Percentiles rank a stretch among this genome's conserved stretches.
Evolutionary conservation across 163 green algal genomes (phyloP).

Genomic region (Volvox carteri): DNA sequence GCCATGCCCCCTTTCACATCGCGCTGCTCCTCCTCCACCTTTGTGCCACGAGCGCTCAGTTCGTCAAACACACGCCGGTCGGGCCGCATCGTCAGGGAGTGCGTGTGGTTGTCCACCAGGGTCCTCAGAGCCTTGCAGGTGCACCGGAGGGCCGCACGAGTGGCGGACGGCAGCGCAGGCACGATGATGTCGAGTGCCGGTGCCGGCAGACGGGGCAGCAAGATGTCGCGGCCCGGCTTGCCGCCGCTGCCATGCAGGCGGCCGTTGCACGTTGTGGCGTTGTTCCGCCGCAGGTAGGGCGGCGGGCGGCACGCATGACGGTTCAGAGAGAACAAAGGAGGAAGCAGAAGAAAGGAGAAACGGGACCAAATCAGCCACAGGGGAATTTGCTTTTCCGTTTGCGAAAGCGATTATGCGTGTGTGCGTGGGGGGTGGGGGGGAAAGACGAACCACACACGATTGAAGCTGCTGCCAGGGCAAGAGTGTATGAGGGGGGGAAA

Average conservation of each 20-base stretch:
- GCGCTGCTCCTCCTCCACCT: neutral
- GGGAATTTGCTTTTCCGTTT: too few species aligned
- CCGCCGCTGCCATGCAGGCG: neutral
- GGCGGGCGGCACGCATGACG: too few species aligned
- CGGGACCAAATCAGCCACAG: too few species aligned
- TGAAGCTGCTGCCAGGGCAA: too few species aligned
- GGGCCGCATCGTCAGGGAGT: conserved; percentile 17
- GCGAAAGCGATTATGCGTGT: too few species aligned
- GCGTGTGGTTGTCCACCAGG: conserved; percentile 35
- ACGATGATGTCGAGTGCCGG: conserved; percentile 28
- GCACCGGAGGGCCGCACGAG: conserved; percentile 22
- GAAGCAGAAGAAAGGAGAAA: too few species aligned
- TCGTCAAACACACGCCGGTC: neutral
- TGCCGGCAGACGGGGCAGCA: conserved; percentile 36
- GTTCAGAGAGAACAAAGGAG: too few species aligned
- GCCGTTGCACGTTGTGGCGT: neutral
- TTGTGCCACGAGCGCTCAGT: neutral
- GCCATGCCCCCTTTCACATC: too few species aligned
- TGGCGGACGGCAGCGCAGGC: conserved; percentile 29
- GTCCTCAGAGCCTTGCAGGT: conserved; percentile 1
- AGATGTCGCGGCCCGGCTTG: conserved; percentile 11
- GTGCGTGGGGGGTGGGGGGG: too few species aligned
- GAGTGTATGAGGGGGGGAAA: too few species aligned
- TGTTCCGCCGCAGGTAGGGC: too few species aligned
- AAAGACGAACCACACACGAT: too few species aligned